Conservation (phyloP, 1,139 yeast genomes). For the Arxiozyma telluris region DNA sequence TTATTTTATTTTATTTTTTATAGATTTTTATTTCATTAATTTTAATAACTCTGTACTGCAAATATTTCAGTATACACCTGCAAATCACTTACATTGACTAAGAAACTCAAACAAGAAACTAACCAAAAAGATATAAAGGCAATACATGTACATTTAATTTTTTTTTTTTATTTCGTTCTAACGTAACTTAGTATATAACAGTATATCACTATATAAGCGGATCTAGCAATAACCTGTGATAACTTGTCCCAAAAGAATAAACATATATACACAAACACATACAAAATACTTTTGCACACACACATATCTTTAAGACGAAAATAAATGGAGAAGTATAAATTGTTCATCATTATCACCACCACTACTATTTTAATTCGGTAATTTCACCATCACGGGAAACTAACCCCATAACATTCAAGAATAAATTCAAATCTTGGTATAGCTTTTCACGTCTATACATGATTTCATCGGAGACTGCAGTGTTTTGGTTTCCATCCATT, state of each 20-base stretch:
- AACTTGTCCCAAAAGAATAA: too few species aligned
- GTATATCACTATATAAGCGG: too few species aligned
- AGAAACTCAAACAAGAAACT: too few species aligned
- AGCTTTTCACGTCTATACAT: constrained; percentile 50
- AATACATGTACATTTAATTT: not conserved
- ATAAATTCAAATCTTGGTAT: constrained; percentile 77
- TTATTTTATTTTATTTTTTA: too few species aligned
- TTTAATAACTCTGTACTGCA: too few species aligned
- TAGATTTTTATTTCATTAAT: too few species aligned
- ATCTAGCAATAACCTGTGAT: not conserved
- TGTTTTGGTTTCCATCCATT: constrained; percentile 10
- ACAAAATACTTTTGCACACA: too few species aligned
- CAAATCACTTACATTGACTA: not conserved
- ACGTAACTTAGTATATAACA: not conserved
- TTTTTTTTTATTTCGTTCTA: not conserved
- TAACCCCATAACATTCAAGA: constrained; percentile 92
- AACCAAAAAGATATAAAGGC: not conserved
- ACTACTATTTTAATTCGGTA: constrained; percentile 31
- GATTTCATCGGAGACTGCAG: constrained; percentile 36
- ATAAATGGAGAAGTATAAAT: not conserved
- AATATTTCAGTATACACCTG: too few species aligned
- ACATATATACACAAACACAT: not conserved
- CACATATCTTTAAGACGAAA: not conserved
- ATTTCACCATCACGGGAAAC: constrained; percentile 62
- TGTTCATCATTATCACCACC: not conserved